phyloP scores from a whole-genome alignment of 1,284 basidiomycete genomes.

The Rugosomyces carneus region DNA sequence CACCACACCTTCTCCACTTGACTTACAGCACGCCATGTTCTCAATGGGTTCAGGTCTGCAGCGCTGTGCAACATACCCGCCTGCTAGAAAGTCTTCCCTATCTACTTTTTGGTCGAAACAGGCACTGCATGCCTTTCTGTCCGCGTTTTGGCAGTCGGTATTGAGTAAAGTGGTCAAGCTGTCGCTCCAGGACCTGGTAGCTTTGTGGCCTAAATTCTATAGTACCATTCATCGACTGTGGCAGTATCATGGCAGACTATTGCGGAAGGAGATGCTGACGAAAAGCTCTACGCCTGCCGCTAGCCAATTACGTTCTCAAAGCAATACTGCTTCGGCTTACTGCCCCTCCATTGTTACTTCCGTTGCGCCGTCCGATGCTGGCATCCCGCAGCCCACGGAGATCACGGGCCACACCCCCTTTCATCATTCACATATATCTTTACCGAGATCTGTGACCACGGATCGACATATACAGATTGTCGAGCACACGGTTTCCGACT shows the following conservation, averaged over 20 bases:
- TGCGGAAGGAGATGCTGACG: neutral
- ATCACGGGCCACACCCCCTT: neutral
- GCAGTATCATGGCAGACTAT: neutral
- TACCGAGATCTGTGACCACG: constrained; percentile 1
- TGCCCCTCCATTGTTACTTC: neutral
- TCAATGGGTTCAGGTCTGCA: neutral
- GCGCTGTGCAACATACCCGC: neutral
- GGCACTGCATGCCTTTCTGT: constrained; percentile 3
- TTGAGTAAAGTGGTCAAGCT: neutral
- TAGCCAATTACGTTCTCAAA: neutral
- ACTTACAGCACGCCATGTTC: neutral
- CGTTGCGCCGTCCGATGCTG: neutral
- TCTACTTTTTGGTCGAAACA: neutral
- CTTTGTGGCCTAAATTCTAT: constrained; percentile 5
- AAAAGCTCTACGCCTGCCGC: neutral
- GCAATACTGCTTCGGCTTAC: neutral
- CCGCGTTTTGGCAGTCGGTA: constrained; percentile 3
- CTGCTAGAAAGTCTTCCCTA: neutral
- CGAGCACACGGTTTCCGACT: constrained; percentile 5
- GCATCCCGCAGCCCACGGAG: neutral
- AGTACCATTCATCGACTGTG: neutral
- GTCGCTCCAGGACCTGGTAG: constrained; percentile 1
- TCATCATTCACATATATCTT: constrained; percentile 4
- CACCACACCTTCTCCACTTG: neutral
- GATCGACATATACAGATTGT: neutral